Percentiles rank a stretch among this genome's conserved stretches.
These are phyloP conservation scores for Lactarius vividus DNA, from an alignment of 768 basidiomycete species.

Conservation along the genomic window DNA sequence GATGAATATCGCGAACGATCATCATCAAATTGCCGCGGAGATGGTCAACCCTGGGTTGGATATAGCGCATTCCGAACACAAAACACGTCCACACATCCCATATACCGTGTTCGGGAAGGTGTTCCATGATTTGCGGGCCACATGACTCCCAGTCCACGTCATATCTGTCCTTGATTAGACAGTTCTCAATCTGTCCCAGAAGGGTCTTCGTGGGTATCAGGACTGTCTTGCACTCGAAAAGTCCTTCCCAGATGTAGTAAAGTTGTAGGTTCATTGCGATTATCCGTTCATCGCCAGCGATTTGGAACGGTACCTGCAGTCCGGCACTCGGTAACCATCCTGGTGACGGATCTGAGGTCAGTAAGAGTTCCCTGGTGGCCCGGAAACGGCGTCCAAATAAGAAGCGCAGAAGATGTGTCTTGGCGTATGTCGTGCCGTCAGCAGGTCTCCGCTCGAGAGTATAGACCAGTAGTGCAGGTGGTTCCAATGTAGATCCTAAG, in stretches of 20 bases:
- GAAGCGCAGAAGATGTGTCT: constrained; percentile 14
- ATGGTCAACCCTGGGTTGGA: background rate
- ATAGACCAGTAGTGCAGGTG: constrained; percentile 23
- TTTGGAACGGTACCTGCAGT: constrained; percentile 32
- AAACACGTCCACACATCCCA: constrained; percentile 20
- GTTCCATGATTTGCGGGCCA: background rate
- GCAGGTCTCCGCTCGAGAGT: constrained; percentile 10
- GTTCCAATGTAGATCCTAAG: constrained; percentile 15
- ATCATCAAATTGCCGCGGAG: constrained; percentile 4
- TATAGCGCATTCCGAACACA: constrained; percentile 26
- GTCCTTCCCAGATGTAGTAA: background rate
- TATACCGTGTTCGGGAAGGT: background rate
- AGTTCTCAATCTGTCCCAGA: constrained; percentile 3
- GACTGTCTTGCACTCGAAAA: background rate
- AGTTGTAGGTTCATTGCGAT: constrained; percentile 7
- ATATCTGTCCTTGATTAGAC: background rate
- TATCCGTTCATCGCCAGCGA: constrained; percentile 12
- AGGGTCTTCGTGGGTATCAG: constrained; percentile 17
- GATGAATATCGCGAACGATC: constrained; percentile 23
- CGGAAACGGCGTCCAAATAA: background rate
- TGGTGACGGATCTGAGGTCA: constrained; percentile 22
- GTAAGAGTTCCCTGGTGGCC: background rate
- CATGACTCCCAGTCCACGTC: constrained; percentile 22
- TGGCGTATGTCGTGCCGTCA: background rate
- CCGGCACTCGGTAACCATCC: constrained; percentile 7